phyloP scores from a whole-genome alignment of 768 basidiomycete species.

The Amyloporia xantha region DNA sequence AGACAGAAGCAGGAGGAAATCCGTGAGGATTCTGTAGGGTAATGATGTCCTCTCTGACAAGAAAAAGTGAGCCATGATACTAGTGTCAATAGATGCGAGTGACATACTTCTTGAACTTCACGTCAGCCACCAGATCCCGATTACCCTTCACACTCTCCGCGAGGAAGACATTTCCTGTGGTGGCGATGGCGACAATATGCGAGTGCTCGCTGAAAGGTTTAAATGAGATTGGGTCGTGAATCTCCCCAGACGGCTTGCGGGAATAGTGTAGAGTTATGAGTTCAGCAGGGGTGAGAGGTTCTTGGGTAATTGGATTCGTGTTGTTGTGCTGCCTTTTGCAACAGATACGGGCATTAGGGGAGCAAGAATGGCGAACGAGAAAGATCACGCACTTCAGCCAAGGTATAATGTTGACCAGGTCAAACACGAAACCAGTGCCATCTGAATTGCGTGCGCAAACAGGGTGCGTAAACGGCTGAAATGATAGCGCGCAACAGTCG shows the following conservation, averaged over 20 bases:
- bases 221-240: constrained; percentile 96
- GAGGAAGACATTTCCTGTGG: constrained; percentile 89
- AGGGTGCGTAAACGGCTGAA: constrained; percentile 84
- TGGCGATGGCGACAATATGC: constrained; percentile 85
- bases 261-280: constrained; percentile 78
- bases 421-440: constrained; percentile 78
- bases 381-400: constrained; percentile 73
- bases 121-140: constrained; percentile 80
- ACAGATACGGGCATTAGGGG: not conserved
- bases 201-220: constrained; percentile 97
- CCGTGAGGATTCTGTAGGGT: constrained; percentile 92
- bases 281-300: constrained; percentile 60
- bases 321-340: constrained; percentile 69
- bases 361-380: not conserved
- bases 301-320: constrained; percentile 70
- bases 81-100: constrained; percentile 3
- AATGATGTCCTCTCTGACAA: constrained; percentile 73
- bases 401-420: constrained; percentile 87
- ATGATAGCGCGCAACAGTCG: constrained; percentile 88
- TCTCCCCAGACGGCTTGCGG: constrained; percentile 78
- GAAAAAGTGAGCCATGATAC: constrained; percentile 1
- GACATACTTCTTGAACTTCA: constrained; percentile 78
- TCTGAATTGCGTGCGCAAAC: constrained; percentile 82
- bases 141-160: constrained; percentile 86
- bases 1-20: constrained; percentile 50